phyloP scores from a whole-genome alignment of 208 protist species.

The Wallacemonas rigidus region DNA sequence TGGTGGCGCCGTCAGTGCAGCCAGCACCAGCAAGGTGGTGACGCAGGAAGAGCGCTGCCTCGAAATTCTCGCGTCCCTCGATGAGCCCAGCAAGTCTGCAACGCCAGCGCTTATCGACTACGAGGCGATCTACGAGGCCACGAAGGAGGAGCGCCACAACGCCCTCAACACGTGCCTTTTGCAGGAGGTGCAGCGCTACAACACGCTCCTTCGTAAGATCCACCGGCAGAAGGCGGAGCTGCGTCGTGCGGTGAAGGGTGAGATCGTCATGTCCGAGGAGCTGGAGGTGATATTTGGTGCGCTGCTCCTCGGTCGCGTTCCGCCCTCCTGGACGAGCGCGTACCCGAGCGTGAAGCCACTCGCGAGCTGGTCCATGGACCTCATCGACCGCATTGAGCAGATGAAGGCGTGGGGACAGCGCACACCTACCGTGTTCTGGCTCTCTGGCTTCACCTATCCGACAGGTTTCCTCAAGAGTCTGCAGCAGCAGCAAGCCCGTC shows the following conservation, averaged over 20 bases:
- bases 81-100: constrained; percentile 82
- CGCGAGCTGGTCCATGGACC: constrained; percentile 95
- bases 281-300: constrained; percentile 95
- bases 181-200: constrained; percentile 98
- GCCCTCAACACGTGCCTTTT: constrained; percentile 97
- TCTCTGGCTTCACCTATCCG: constrained; percentile 98
- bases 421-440: constrained; percentile 96
- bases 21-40: constrained; percentile 30
- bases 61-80: constrained; percentile 86
- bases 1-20: constrained; percentile 45
- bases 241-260: constrained; percentile 95
- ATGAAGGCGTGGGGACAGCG: constrained; percentile 93
- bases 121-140: constrained; percentile 88
- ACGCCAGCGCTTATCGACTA: constrained; percentile 89
- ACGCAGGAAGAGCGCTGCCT: constrained; percentile 87
- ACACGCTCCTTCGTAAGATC: constrained; percentile 93
- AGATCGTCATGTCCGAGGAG: constrained; percentile 97
- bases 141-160: constrained; percentile 87
- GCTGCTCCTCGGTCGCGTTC: constrained; percentile 93
- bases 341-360: constrained; percentile 98
- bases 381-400: constrained; percentile 93
- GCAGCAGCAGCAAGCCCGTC: constrained; percentile 94
- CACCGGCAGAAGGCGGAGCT: constrained; percentile 92
- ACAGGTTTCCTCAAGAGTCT: constrained; percentile 98
- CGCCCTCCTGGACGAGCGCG: constrained; percentile 92